Percentiles rank a stretch among this genome's conserved stretches.
Evolutionary conservation across 225 moss, liverwort and hornwort species (phyloP).

Genomic region (Polytrichum formosum): DNA sequence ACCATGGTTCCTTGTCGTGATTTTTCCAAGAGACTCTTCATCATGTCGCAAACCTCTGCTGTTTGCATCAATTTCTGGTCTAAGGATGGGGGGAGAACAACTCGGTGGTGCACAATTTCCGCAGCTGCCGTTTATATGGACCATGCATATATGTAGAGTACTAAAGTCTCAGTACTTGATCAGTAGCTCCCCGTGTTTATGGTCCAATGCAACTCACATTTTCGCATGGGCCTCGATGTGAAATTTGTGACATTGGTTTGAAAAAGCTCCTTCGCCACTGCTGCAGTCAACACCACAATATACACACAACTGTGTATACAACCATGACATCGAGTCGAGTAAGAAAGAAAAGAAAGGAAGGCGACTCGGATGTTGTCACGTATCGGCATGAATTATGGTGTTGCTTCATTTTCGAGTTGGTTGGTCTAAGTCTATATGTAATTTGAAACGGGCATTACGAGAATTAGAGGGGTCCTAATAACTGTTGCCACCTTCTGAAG

Average conservation of each 20-base stretch:
- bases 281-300: constrained; percentile 31
- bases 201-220: not conserved
- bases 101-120: constrained; percentile 18
- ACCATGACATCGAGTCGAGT: too few species aligned
- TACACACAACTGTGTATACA: constrained; percentile 4
- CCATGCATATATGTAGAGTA: constrained; percentile 20
- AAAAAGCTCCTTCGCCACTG: constrained; percentile 25
- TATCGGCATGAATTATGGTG: too few species aligned
- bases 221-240: constrained; percentile 25
- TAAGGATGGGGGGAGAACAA: constrained; percentile 6
- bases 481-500: too few species aligned
- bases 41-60: constrained; percentile 18
- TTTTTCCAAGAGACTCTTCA: constrained; percentile 18
- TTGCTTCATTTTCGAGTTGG: too few species aligned
- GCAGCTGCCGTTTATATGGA: constrained; percentile 27
- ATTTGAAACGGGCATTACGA: too few species aligned
- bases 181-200: constrained; percentile 1
- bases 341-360: too few species aligned
- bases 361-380: too few species aligned
- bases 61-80: constrained; percentile 10
- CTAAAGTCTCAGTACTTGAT: constrained; percentile 8
- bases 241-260: constrained; percentile 22
- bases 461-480: too few species aligned
- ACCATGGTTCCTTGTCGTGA: not conserved
- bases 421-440: too few species aligned